Base-by-base conservation (phyloP, 176 grass and related monocot species). In the Eragrostis curvula region DNA sequence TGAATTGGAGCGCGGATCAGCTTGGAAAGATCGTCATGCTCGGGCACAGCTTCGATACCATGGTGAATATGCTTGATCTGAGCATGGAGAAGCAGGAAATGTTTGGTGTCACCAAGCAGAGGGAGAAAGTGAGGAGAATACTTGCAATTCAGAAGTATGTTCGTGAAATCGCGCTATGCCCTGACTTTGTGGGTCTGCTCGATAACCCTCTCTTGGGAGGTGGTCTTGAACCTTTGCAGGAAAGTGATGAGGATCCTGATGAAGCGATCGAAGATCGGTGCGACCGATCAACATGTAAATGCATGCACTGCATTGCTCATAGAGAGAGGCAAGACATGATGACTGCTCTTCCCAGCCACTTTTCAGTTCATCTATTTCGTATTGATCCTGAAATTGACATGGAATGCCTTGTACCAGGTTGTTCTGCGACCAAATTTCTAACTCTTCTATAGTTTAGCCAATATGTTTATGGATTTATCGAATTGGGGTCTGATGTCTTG, bases 61-160 rank as follows among this genome's bases (percentile, higher is more conserved):
- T 60, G 74, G 40, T 76, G n/a, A 76, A 61, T 55, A 61, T 76
- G 74, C 39, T 76, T 18, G 74, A 61, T 39, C n/a, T 43, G 55
- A 76, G 13, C 40, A 61, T 61, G 55, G 60, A 55, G 12, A 76
- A 76, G n/a, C 74, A 76, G 74, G 74, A 76, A 14, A 76, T 45
- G 55, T 76, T 61, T 45, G 74, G 74, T 61, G 55, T 76, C 40
- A 76, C 74, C n/a, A n/a, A 44, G 73, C 73, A 76, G 74, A 76
- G 74, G 23, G 55, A 76, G 55, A 76, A 76, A 8, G 74, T 28
- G 55, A 60, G 23, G n/a, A 76, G 39, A n/a, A 8, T 76, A 17
- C 14, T 76, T 7, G 55, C 55, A 45, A 44, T 76, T 28, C 21
- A 17, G 73, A 41, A 76, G 55, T 76, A 60, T 76, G 73, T 76